Evolutionary conservation across 148 eudicot species (phyloP), one percentile per base, ranked within the genome.

Genomic region (Rhododendron henanense): DNA sequence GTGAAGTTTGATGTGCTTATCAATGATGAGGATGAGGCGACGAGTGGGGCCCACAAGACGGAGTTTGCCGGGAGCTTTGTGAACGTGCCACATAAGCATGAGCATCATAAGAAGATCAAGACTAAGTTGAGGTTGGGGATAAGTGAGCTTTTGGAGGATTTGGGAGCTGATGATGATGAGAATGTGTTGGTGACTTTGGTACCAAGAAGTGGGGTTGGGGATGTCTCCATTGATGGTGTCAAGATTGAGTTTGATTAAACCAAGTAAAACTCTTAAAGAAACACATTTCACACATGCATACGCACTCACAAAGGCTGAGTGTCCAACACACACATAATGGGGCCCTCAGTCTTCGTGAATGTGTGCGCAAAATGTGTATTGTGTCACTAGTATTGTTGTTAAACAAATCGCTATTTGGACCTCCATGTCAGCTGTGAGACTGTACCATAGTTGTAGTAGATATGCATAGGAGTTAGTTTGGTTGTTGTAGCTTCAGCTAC

Each of bases 31-130:
- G 93, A 93, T n/a, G 98, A 92, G 41, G 80, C 85, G 5, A 71
- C 82, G 39, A 89, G 86, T 48, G 87, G 75, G 16, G 88, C 92
- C 35, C 90, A 91, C 11, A 91, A 88, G 85, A 89, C 88, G 0
- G 98, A 95, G 90, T 96, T 91, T 57, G 98, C 99, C 1, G 99
- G 99, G 10, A 96, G 99, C 47, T 96, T 92, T 79, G 94, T 94
- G 89, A 96, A 94, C 18, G 94, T 96, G 85, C 94, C 98, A 2
- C 98, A 94, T 69, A 93, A 88, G 74, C 93, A 88, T 82, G 84
- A 88, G 73, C 84, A 88, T 73, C 75, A 83, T 55, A 92, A 90
- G 86, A 90, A 87, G 87, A 88, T 87, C n/a, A 95, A 88, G 87
- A 95, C 96, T 23, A 47, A 71, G 45, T 55, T 95, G 45, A 90